These are phyloP conservation scores for Penicillium sclerotigenum DNA, from an alignment of 2,329 filamentous ascomycete species.

Conservation along the genomic window DNA sequence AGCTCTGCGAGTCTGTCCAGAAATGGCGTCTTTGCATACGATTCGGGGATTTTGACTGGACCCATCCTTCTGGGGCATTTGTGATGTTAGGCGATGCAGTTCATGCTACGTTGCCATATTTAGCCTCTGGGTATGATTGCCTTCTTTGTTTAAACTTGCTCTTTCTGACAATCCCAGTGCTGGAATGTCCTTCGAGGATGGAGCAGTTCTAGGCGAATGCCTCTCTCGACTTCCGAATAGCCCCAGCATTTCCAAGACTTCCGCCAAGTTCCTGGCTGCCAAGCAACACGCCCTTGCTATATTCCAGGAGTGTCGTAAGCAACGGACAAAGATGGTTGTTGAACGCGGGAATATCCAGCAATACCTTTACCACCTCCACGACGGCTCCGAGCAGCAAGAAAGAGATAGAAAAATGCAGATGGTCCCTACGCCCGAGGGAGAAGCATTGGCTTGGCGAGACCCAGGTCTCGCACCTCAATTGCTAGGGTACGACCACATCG, in stretches of 20 bases:
- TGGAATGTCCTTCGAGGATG: slow-evolving; percentile 62
- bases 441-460: slow-evolving; percentile 46
- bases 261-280: slow-evolving; percentile 28
- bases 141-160: not conserved
- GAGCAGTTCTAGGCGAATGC: slow-evolving; percentile 55
- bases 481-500: slow-evolving; percentile 42
- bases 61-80: slow-evolving; percentile 54
- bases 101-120: slow-evolving; percentile 63
- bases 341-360: slow-evolving; percentile 60
- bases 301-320: slow-evolving; percentile 58
- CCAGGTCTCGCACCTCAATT: slow-evolving; percentile 39
- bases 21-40: slow-evolving; percentile 63
- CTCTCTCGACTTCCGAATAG: slow-evolving; percentile 47
- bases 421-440: slow-evolving; percentile 38
- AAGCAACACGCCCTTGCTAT: slow-evolving; percentile 35
- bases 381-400: slow-evolving; percentile 56
- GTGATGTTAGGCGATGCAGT: slow-evolving; percentile 62
- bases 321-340: slow-evolving; percentile 60
- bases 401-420: slow-evolving; percentile 49
- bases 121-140: slow-evolving; percentile 45
- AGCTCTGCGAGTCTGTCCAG: slow-evolving; percentile 55
- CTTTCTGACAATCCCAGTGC: slow-evolving; percentile 39
- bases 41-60: slow-evolving; percentile 56
- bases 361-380: slow-evolving; percentile 59
- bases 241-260: slow-evolving; percentile 27